phyloP scores from a whole-genome alignment of 805 yeast genomes.

The Kurtzmaniella fragi region DNA sequence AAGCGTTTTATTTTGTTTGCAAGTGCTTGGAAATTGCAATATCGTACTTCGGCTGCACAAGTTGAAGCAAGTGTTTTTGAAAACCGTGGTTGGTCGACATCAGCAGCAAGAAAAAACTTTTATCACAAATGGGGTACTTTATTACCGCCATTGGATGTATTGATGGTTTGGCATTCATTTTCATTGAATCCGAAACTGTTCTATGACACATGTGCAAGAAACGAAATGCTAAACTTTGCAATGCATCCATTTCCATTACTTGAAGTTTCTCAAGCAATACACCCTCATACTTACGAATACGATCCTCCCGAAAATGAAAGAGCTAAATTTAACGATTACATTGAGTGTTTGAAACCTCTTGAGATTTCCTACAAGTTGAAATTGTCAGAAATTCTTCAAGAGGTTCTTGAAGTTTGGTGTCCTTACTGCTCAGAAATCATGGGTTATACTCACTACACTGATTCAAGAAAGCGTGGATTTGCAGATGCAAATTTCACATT shows the following conservation, averaged over 20 bases:
- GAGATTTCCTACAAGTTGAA: conserved; percentile 1
- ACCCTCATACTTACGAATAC: conserved; percentile 8
- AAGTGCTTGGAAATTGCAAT: conserved; percentile 7
- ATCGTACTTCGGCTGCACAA: not conserved
- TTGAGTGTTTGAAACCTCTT: not conserved
- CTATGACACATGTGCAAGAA: conserved; percentile 12
- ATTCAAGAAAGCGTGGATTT: conserved; percentile 5
- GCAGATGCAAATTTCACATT: conserved; percentile 7
- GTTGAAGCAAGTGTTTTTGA: not conserved
- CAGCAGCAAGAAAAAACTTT: not conserved
- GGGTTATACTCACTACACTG: conserved; percentile 6
- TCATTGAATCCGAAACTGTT: conserved; percentile 13
- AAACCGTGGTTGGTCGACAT: not conserved
- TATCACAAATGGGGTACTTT: no score
- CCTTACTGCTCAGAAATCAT: conserved; percentile 9
- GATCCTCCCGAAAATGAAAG: conserved; percentile 1
- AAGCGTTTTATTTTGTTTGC: conserved; percentile 17
- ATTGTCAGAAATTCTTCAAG: conserved; percentile 4
- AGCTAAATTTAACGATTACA: not conserved
- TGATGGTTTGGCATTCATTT: conserved; percentile 21
- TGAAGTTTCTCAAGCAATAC: conserved; percentile 6
- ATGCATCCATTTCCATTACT: conserved; percentile 15
- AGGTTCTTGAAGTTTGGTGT: conserved; percentile 8
- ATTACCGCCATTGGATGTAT: conserved; percentile 18
- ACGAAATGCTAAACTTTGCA: conserved; percentile 11